These are phyloP conservation scores for Radiomyces spectabilis DNA, from an alignment of 192 early-diverging fungal species.

Conservation along the genomic window DNA sequence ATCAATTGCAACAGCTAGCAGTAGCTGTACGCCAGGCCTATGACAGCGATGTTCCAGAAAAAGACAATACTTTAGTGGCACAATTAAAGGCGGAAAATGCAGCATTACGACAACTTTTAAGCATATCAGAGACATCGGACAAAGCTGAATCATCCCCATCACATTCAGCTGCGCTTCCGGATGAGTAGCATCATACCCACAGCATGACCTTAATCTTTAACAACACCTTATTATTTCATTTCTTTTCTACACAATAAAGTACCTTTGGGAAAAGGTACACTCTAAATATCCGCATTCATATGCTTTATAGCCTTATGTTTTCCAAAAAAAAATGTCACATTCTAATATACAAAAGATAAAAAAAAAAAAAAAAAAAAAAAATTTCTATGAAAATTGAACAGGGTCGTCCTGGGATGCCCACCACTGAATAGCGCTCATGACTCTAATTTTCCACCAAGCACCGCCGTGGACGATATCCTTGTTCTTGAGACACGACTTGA, in stretches of 20 bases:
- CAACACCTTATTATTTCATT: not conserved
- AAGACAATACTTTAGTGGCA: not conserved
- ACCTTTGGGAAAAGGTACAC: no score
- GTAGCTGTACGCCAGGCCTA: not conserved
- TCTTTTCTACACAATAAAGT: not conserved
- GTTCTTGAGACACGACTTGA: not conserved
- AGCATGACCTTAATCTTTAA: not conserved
- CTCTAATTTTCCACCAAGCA: constrained; percentile 4
- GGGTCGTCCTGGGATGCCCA: constrained; percentile 4
- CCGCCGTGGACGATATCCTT: constrained; percentile 9
- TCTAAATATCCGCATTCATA: no score
- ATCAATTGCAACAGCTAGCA: constrained; percentile 6
- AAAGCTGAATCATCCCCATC: no score
- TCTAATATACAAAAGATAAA: no score
- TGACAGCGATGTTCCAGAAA: not conserved
- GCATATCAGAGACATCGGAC: not conserved
- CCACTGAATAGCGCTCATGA: constrained; percentile 6
- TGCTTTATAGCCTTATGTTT: no score
- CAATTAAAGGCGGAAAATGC: constrained; percentile 10
- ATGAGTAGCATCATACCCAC: no score
- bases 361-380: no score
- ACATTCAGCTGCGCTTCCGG: no score
- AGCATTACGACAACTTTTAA: constrained; percentile 4
- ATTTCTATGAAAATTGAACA: no score
- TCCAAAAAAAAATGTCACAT: no score